Conservation (phyloP, 108 stramenopile species). For the Cyclotella atomus region DNA sequence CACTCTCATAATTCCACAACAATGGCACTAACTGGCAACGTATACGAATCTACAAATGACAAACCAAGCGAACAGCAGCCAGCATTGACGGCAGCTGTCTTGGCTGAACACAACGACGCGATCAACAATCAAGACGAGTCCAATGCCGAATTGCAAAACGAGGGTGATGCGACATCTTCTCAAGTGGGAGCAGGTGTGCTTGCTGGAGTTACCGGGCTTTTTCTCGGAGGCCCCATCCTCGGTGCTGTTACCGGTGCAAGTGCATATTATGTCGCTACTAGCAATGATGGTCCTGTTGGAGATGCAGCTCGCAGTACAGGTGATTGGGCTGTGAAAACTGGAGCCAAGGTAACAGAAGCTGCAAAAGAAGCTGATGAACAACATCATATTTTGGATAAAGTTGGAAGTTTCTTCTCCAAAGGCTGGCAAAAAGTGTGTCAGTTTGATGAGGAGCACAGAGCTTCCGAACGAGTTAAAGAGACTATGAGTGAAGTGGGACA, state of each 20-base stretch:
- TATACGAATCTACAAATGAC: neutral
- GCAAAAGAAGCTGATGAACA: slow-evolving; percentile 40
- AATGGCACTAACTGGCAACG: slow-evolving; percentile 17
- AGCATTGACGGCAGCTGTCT: neutral
- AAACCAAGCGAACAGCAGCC: neutral
- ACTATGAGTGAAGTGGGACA: slow-evolving; percentile 26
- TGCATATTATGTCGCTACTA: slow-evolving; percentile 37
- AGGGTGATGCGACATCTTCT: neutral
- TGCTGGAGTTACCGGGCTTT: slow-evolving; percentile 20
- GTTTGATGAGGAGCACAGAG: slow-evolving; percentile 40
- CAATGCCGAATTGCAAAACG: neutral
- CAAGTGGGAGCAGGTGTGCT: neutral
- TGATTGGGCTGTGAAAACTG: slow-evolving; percentile 25
- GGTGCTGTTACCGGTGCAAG: slow-evolving; percentile 23
- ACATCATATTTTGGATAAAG: slow-evolving; percentile 30
- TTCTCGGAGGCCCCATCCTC: slow-evolving; percentile 35
- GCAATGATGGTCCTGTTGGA: slow-evolving; percentile 26
- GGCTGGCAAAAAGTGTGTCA: slow-evolving; percentile 28
- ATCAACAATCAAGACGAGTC: neutral
- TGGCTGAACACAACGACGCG: slow-evolving; percentile 1
- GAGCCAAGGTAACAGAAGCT: slow-evolving; percentile 28
- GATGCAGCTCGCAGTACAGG: slow-evolving; percentile 28
- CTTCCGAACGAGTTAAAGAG: slow-evolving; percentile 31
- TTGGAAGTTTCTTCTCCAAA: slow-evolving; percentile 12
- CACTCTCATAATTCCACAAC: no score